These are phyloP conservation scores for barley (Hordeum vulgare) DNA, from an alignment of 176 grass and related monocot genomes.

Conservation along the genomic window MorexV3_pseudomolecules_assembly NC_058519.1:580439253-580439752, in stretches of 20 bases:
- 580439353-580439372: too few species aligned
- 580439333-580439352: too few species aligned
- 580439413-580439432: not conserved
- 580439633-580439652: not conserved
- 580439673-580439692: not conserved
- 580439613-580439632: not conserved
- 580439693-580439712: not conserved
- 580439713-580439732: not conserved
- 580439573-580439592: not conserved
- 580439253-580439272: too few species aligned
- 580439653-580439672: not conserved
- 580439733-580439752: not conserved
- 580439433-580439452: not conserved
- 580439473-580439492: constrained; percentile 22
- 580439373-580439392: too few species aligned
- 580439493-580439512: not conserved
- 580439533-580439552: not conserved
- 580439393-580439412: not conserved
- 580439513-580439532: not conserved
- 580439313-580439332: too few species aligned
- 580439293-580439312: too few species aligned
- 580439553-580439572: not conserved
- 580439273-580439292: too few species aligned
- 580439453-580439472: not conserved
- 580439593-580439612: not conserved